Evolutionary conservation across 352 stramenopile species (phyloP).

Genomic region (Pythium phragmitis): DNA sequence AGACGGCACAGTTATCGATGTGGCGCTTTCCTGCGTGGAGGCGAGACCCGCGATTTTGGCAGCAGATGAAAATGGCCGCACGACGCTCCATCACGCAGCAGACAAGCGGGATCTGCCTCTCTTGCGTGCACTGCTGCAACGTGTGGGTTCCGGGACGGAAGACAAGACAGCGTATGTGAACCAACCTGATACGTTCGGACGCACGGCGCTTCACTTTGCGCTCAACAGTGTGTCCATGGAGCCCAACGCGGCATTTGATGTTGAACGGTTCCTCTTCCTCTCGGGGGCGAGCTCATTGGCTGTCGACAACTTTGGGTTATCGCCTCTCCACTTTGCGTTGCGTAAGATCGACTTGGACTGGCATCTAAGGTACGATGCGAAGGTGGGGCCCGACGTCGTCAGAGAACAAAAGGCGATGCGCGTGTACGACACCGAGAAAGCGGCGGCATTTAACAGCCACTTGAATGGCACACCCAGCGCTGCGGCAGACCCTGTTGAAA

Average conservation of each 20-base stretch:
- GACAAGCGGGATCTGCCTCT: constrained; percentile 58
- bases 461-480: constrained; percentile 24
- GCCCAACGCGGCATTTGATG: constrained; percentile 66
- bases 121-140: constrained; percentile 42
- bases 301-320: constrained; percentile 56
- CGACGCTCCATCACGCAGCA: constrained; percentile 57
- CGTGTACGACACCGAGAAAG: constrained; percentile 46
- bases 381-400: constrained; percentile 5
- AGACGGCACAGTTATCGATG: constrained; percentile 7
- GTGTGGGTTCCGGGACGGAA: constrained; percentile 1
- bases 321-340: constrained; percentile 63
- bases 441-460: constrained; percentile 31
- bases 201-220: constrained; percentile 65
- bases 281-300: constrained; percentile 42
- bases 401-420: constrained; percentile 22
- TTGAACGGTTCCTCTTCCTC: constrained; percentile 69
- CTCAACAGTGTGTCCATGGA: constrained; percentile 64
- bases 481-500: constrained; percentile 70
- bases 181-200: constrained; percentile 39
- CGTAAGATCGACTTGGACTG: constrained; percentile 68
- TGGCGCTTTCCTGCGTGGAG: constrained; percentile 5
- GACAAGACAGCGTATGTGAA: constrained; percentile 44
- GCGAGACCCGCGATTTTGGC: constrained; percentile 40
- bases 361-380: constrained; percentile 46
- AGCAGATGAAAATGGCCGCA: constrained; percentile 43